Conservation (phyloP, 768 basidiomycete genomes). For the Pulveroboletus sp. region DNA sequence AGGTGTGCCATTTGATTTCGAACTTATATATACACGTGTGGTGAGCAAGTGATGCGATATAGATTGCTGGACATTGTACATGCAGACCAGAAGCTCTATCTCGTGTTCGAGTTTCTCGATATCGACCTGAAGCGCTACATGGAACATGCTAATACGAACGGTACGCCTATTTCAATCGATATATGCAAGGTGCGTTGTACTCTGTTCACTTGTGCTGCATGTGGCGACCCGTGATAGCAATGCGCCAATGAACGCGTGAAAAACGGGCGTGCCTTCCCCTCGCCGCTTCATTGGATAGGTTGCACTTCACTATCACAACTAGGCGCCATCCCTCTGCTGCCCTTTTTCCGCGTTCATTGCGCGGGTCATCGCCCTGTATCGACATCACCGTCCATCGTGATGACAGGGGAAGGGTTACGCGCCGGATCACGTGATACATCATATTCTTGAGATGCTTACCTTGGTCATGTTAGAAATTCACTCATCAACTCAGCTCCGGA, state of each 20-base stretch:
- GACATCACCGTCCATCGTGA: slow-evolving; percentile 20
- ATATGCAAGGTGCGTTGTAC: slow-evolving; percentile 70
- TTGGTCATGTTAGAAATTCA: slow-evolving; percentile 75
- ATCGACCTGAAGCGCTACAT: slow-evolving; percentile 97
- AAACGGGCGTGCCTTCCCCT: neutral
- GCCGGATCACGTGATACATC: slow-evolving; percentile 30
- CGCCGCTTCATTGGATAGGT: slow-evolving; percentile 9
- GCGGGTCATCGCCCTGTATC: slow-evolving; percentile 6
- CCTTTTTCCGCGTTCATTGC: neutral
- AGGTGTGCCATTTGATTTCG: slow-evolving; percentile 42
- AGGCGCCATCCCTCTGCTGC: neutral
- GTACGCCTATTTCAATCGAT: slow-evolving; percentile 65
- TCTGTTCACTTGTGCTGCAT: neutral
- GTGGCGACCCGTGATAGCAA: slow-evolving; percentile 7
- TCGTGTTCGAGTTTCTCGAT: slow-evolving; percentile 97
- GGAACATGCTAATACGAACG: slow-evolving; percentile 73
- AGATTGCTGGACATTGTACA: slow-evolving; percentile 97
- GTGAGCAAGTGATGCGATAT: slow-evolving; percentile 5
- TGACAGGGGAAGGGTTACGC: slow-evolving; percentile 19
- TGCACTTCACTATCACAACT: slow-evolving; percentile 1
- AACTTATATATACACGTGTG: neutral
- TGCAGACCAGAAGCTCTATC: slow-evolving; percentile 93
- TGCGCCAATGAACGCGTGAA: slow-evolving; percentile 24
- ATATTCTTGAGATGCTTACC: slow-evolving; percentile 12
- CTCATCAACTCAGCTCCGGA: slow-evolving; percentile 86